Evolutionary conservation across 805 yeast species (phyloP).

Genomic region (Zygosaccharomyces bisporus): DNA sequence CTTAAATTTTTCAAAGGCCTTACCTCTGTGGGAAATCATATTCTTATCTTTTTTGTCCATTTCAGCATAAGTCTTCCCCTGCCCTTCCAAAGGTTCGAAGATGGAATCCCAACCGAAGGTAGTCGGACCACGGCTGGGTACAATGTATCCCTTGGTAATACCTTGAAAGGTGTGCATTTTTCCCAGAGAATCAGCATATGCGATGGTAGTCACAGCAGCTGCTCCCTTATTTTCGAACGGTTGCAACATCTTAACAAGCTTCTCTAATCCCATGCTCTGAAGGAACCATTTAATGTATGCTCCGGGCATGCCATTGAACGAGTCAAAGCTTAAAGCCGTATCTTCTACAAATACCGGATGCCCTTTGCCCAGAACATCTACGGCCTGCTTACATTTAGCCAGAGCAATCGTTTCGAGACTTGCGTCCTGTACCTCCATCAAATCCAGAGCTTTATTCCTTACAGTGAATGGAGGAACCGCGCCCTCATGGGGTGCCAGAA

Average conservation of each 20-base stretch:
- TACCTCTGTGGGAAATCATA: constrained; percentile 79
- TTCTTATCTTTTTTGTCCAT: constrained; percentile 76
- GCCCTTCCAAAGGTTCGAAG: constrained; percentile 59
- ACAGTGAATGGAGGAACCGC: constrained; percentile 40
- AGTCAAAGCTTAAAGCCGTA: constrained; percentile 82
- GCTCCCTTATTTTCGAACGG: constrained; percentile 85
- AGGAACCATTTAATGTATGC: constrained; percentile 95
- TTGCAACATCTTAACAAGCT: constrained; percentile 69
- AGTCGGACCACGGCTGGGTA: constrained; percentile 69
- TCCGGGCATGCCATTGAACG: constrained; percentile 85
- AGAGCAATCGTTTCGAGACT: constrained; percentile 69
- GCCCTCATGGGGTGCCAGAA: constrained; percentile 43
- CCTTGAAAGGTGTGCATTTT: constrained; percentile 84
- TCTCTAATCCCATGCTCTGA: constrained; percentile 66
- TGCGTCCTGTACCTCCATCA: constrained; percentile 92
- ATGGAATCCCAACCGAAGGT: constrained; percentile 94
- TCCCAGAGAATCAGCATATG: constrained; percentile 81
- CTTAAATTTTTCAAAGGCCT: constrained; percentile 71
- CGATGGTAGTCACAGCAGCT: constrained; percentile 87
- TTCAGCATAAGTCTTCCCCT: constrained; percentile 84
- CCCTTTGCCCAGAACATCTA: constrained; percentile 59
- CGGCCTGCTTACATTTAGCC: constrained; percentile 68
- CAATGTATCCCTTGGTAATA: constrained; percentile 74
- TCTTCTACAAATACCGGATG: constrained; percentile 89
- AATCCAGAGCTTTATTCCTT: constrained; percentile 64